These are phyloP conservation scores for Castanea crenata DNA, from an alignment of 306 rosid genomes.

Conservation along the genomic window DNA sequence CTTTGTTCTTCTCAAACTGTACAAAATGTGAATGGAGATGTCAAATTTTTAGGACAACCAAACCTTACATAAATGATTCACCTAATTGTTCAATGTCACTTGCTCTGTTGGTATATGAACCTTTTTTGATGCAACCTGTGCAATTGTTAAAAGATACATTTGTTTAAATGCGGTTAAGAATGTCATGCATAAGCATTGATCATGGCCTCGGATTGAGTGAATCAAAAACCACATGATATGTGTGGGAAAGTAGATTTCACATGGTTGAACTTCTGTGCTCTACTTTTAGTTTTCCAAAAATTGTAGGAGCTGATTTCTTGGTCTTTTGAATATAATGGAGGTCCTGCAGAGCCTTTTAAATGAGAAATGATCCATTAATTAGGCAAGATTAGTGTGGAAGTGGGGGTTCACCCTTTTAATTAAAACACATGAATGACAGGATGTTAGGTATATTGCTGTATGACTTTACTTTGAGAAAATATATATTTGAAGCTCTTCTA, in stretches of 20 bases:
- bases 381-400: not conserved
- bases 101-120: not conserved
- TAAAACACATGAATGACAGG: too few species aligned
- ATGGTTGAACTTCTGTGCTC: not conserved
- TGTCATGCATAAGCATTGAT: not conserved
- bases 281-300: not conserved
- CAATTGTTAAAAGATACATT: not conserved
- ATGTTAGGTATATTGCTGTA: too few species aligned
- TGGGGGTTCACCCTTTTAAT: not conserved
- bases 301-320: not conserved
- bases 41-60: not conserved
- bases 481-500: not conserved
- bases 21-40: not conserved
- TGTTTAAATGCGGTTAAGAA: not conserved
- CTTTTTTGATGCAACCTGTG: not conserved
- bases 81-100: not conserved
- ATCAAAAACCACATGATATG: not conserved
- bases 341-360: not conserved
- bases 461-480: not conserved
- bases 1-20: not conserved
- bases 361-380: not conserved
- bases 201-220: not conserved
- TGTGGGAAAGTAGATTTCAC: not conserved
- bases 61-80: not conserved
- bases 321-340: not conserved